These are phyloP conservation scores for Dendrostoma leiphaemia DNA, from an alignment of 2,329 filamentous ascomycete genomes.

Conservation along the genomic window DNA sequence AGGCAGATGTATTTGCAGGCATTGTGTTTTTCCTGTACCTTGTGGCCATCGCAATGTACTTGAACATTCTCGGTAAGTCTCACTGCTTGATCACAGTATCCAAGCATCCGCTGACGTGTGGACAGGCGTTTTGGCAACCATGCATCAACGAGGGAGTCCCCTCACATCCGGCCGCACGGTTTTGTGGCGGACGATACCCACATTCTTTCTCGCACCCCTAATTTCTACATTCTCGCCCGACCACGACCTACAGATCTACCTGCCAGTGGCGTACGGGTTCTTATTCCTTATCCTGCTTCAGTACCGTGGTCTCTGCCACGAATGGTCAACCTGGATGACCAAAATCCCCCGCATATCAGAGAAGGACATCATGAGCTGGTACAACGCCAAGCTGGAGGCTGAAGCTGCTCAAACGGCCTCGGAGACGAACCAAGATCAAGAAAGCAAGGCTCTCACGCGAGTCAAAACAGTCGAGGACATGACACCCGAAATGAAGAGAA, in stretches of 20 bases:
- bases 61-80: slow-evolving; percentile 52
- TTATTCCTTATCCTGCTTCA: slow-evolving; percentile 48
- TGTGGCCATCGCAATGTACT: slow-evolving; percentile 55
- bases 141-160: slow-evolving; percentile 52
- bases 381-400: slow-evolving; percentile 30
- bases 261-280: slow-evolving; percentile 52
- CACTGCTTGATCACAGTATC: slow-evolving; percentile 33
- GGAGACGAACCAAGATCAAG: not conserved
- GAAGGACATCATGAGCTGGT: slow-evolving; percentile 49
- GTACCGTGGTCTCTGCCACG: slow-evolving; percentile 50
- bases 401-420: not conserved
- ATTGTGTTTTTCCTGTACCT: slow-evolving; percentile 61
- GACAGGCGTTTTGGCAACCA: slow-evolving; percentile 41
- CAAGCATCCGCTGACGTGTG: slow-evolving; percentile 12
- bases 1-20: slow-evolving; percentile 40
- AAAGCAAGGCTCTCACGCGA: slow-evolving; percentile 2
- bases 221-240: slow-evolving; percentile 50
- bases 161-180: slow-evolving; percentile 56
- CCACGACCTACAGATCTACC: slow-evolving; percentile 55
- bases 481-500: slow-evolving; percentile 19
- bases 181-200: slow-evolving; percentile 53
- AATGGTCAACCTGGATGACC: slow-evolving; percentile 59
- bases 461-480: slow-evolving; percentile 20
- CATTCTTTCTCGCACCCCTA: slow-evolving; percentile 55
- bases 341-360: slow-evolving; percentile 48